A percentile compares a stretch with the other conserved stretches of the same genome.
These are phyloP conservation scores for Mycena amicta DNA, from an alignment of 768 basidiomycete genomes.

Conservation along the genomic window DNA sequence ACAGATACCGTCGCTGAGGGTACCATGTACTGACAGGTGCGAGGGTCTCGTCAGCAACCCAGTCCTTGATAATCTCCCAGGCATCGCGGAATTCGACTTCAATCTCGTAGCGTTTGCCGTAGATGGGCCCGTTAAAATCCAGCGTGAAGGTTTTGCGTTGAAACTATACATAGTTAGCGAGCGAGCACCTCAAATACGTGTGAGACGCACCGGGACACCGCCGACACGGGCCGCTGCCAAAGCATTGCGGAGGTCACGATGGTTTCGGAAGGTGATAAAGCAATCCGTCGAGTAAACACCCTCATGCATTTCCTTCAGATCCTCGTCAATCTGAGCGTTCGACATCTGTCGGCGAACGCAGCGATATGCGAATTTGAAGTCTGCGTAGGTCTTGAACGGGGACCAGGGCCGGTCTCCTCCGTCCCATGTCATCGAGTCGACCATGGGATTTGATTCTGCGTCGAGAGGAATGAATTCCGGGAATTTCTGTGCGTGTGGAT, in stretches of 20 bases:
- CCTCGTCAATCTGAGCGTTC: slow-evolving; percentile 11
- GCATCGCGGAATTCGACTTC: slow-evolving; percentile 22
- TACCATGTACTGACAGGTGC: slow-evolving; percentile 15
- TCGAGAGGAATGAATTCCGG: slow-evolving; percentile 3
- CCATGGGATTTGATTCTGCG: not conserved
- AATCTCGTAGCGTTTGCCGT: slow-evolving; percentile 8
- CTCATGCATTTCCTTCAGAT: slow-evolving; percentile 5
- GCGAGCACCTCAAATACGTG: too few species aligned
- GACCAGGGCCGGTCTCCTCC: slow-evolving; percentile 16
- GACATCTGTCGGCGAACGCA: slow-evolving; percentile 13
- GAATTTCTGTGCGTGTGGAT: not conserved
- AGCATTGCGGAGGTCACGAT: slow-evolving; percentile 12
- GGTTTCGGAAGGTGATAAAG: slow-evolving; percentile 15
- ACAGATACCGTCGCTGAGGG: slow-evolving; percentile 19
- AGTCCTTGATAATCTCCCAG: slow-evolving; percentile 19
- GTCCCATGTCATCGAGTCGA: not conserved
- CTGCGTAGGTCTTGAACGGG: slow-evolving; percentile 19
- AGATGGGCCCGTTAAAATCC: slow-evolving; percentile 9
- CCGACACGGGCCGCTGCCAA: slow-evolving; percentile 11
- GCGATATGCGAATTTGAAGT: slow-evolving; percentile 18
- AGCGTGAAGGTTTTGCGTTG: slow-evolving; percentile 1
- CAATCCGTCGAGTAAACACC: not conserved
- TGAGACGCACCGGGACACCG: slow-evolving; percentile 9
- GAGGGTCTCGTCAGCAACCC: slow-evolving; percentile 16
- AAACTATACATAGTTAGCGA: slow-evolving; percentile 19